Evolutionary conservation across 257 asterid genomes (phyloP), one percentile per base, ranked within the genome.

Genomic region (Solanum virginianum): DNA sequence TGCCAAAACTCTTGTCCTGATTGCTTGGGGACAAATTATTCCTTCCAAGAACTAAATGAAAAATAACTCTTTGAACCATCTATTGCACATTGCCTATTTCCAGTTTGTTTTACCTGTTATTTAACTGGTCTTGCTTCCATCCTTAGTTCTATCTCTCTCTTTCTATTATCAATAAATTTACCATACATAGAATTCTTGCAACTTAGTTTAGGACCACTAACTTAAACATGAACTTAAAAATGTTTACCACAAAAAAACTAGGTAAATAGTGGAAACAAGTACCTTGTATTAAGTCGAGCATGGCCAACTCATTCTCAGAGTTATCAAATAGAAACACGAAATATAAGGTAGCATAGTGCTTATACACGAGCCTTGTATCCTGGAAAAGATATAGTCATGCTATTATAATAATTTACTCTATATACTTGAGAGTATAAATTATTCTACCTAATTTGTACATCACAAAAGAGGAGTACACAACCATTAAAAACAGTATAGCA

Each of bases 261-360:
- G 15, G 82, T 77, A 53, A 51, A 26, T 53, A 53, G 14, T 16
- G 32, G 18, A n/a, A 57, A 29, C 45, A 56, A 13, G n/a, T 83
- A 89, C 91, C 91, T 89, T 89, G 88, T 47, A 89, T 89, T 60
- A 87, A 68, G 59, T 89, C 91, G 7, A 89, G 91, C 91, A 87
- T 87, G 55, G 89, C 91, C 54, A 89, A 68, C 87, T 83, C 89
- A 77, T 83, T 89, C 77, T 89, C 89, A 16, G 91, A 87, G 60
- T 71, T 55, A 85, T 89, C 91, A 85, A 82, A 87, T 63, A 87
- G 85, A 80, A 89, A 57, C 8, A 89, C 88, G 26, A 89, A 87
- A 86, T 89, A 89, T 41, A 89, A 69, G 16, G 91, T 89, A 47
- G 88, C 91, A 72, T 85, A 85, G 79, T 85, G 88, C 85, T 89